Percentiles rank a stretch among this genome's conserved stretches.
Conservation (phyloP, 768 basidiomycete genomes). For the Leccinum longicurvipes region DNA sequence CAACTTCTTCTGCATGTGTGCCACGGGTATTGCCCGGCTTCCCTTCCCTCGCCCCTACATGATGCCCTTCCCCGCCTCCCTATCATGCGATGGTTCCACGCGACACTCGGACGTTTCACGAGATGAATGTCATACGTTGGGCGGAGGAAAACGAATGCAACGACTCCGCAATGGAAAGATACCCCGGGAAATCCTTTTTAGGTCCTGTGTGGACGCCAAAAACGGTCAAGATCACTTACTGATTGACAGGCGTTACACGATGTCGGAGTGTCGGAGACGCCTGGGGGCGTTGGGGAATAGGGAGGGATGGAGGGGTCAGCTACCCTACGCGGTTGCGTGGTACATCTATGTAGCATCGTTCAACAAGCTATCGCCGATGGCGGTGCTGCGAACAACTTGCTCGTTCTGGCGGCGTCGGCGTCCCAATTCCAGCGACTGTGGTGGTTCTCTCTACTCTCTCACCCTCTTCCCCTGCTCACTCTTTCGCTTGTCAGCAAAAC, state of each 20-base stretch:
- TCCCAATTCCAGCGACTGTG: background rate
- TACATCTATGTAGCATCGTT: no score
- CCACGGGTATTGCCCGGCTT: background rate
- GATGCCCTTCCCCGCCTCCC: background rate
- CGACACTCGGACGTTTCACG: constrained; percentile 27
- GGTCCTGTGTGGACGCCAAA: background rate
- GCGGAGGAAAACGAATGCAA: background rate
- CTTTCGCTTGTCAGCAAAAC: background rate
- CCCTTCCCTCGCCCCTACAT: background rate
- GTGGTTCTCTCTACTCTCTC: background rate
- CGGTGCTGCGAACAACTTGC: constrained; percentile 10
- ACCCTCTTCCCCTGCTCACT: background rate
- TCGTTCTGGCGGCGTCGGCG: background rate
- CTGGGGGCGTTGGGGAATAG: background rate
- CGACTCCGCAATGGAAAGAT: background rate
- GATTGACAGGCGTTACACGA: background rate
- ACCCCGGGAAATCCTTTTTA: constrained; percentile 15
- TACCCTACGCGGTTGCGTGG: background rate
- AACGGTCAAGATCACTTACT: background rate
- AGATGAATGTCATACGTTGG: background rate
- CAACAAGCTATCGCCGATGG: background rate
- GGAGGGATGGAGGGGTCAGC: no score
- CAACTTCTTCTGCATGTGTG: background rate
- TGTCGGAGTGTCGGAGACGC: background rate
- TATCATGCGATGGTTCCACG: constrained; percentile 3